Conservation (phyloP, 306 rosid genomes). For the Aeschynomene evenia region DNA sequence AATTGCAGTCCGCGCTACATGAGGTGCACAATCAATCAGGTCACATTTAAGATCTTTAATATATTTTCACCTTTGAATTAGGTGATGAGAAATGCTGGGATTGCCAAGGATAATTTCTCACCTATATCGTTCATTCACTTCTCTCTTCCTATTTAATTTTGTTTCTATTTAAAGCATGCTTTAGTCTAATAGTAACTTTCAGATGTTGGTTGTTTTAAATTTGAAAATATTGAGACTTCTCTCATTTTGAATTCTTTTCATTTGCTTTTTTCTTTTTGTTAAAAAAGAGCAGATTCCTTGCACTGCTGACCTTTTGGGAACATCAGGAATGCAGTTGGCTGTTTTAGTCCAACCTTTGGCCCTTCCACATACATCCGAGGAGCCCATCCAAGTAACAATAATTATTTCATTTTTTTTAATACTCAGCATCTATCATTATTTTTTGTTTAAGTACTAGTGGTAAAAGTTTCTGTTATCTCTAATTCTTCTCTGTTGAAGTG, state of each 20-base stretch:
- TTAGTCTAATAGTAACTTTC: conserved; percentile 18
- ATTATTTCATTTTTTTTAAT: conserved; percentile 8
- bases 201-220: conserved; percentile 15
- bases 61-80: conserved; percentile 24
- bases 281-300: conserved; percentile 70
- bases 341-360: conserved; percentile 95
- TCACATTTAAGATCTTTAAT: conserved; percentile 31
- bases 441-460: conserved; percentile 18
- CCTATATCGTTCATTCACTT: conserved; percentile 16
- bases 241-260: conserved; percentile 25
- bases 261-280: conserved; percentile 32
- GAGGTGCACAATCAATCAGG: conserved; percentile 99
- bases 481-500: background rate
- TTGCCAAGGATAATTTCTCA: background rate
- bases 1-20: conserved; percentile 98
- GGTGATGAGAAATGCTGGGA: conserved; percentile 6
- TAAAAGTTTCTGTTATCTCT: conserved; percentile 13
- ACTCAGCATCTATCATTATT: conserved; percentile 22
- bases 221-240: conserved; percentile 19
- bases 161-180: conserved; percentile 15
- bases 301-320: conserved; percentile 84
- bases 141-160: conserved; percentile 11
- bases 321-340: conserved; percentile 98
- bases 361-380: conserved; percentile 96
- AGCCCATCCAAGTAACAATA: conserved; percentile 77